These are phyloP conservation scores for Gomphus sp. DNA, from an alignment of 1,284 basidiomycete genomes.

Conservation along the genomic window DNA sequence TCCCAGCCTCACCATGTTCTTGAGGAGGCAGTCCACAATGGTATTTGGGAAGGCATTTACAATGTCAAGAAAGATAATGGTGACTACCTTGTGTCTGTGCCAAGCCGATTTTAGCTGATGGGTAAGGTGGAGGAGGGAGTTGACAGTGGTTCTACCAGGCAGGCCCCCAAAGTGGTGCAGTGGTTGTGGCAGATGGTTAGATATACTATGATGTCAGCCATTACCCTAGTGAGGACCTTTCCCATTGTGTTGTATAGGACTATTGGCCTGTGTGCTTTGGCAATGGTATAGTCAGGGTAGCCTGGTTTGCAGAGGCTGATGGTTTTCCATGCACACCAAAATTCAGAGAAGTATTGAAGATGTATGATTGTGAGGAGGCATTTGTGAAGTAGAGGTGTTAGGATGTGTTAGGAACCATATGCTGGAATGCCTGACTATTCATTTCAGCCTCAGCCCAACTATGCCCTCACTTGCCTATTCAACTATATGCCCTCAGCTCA, in stretches of 20 bases:
- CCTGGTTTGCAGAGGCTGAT: constrained; percentile 10
- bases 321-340: constrained; percentile 14
- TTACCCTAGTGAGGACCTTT: no score
- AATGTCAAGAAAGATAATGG: no score
- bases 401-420: no score
- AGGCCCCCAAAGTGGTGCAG: constrained; percentile 22
- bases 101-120: constrained; percentile 15
- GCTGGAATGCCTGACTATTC: no score
- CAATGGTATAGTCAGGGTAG: not conserved
- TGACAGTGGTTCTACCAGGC: constrained; percentile 25
- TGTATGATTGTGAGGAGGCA: not conserved
- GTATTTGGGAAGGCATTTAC: not conserved
- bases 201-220: no score
- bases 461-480: no score
- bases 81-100: no score
- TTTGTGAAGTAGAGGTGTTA: constrained; percentile 12
- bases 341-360: constrained; percentile 13
- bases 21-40: not conserved
- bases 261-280: not conserved
- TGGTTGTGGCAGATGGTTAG: constrained; percentile 11
- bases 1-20: not conserved
- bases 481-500: no score
- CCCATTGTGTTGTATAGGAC: no score
- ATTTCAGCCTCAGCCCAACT: no score
- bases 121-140: constrained; percentile 26